Conservation (phyloP, 352 stramenopile species). For the Phytophthora tubulina region DNA sequence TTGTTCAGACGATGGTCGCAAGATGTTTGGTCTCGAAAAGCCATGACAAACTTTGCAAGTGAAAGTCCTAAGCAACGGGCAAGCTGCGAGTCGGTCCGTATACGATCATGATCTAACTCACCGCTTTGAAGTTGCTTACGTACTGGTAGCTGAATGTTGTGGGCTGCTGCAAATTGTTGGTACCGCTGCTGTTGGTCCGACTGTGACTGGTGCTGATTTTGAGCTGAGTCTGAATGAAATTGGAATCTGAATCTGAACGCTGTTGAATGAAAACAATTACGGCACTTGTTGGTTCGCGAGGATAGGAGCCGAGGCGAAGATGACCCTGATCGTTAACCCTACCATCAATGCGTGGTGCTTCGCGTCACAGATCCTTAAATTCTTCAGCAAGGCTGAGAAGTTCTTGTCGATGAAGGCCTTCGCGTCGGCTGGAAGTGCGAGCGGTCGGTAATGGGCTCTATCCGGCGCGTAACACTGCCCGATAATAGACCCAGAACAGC, state of each 20-base stretch:
- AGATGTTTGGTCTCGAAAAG: constrained; percentile 2
- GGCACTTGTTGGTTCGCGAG: too few species aligned
- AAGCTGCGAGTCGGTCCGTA: constrained; percentile 1
- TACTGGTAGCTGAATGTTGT: not conserved
- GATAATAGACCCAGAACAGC: not conserved
- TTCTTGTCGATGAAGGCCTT: constrained; percentile 25
- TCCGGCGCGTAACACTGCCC: constrained; percentile 15
- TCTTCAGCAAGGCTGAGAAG: not conserved
- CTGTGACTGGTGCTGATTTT: not conserved
- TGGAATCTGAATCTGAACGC: too few species aligned
- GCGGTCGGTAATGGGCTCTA: constrained; percentile 15
- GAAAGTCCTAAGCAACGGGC: not conserved
- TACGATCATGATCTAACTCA: too few species aligned
- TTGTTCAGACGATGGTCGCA: constrained; percentile 11
- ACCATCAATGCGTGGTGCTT: not conserved
- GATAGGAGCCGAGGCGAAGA: too few species aligned
- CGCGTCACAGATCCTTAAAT: constrained; percentile 22
- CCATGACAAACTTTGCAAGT: constrained; percentile 6
- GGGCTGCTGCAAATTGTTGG: too few species aligned
- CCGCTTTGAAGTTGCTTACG: not conserved
- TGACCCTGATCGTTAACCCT: too few species aligned
- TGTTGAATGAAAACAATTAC: too few species aligned
- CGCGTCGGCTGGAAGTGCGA: too few species aligned
- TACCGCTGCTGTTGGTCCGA: too few species aligned
- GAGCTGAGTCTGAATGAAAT: too few species aligned